Evolutionary conservation across 192 early-diverging fungal species (phyloP).

Genomic region (Chytriomyces hyalinus): DNA sequence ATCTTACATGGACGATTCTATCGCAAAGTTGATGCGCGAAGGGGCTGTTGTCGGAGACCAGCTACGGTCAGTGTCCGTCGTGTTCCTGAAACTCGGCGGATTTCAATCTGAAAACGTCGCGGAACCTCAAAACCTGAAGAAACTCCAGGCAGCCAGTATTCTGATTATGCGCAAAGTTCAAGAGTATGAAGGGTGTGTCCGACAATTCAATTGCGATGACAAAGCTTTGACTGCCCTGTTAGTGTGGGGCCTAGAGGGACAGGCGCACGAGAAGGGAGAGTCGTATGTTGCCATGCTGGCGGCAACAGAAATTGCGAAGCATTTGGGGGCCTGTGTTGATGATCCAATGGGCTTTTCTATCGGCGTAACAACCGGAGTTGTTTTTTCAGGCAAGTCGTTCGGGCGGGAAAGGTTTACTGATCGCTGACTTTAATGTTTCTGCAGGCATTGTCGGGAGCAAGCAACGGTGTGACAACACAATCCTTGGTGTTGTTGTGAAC

Average conservation of each 20-base stretch:
- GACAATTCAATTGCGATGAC: conserved; percentile 40
- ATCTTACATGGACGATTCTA: not conserved
- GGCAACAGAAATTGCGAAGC: conserved; percentile 11
- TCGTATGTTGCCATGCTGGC: conserved; percentile 7
- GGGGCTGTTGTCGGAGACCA: conserved; percentile 15
- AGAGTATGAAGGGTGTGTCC: conserved; percentile 22
- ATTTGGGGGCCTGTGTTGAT: not conserved
- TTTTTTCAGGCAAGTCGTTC: not conserved
- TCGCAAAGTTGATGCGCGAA: not conserved
- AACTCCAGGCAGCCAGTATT: not conserved
- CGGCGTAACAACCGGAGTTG: conserved; percentile 18
- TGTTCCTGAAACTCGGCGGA: conserved; percentile 27
- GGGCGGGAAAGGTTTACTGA: too few relatives aligned
- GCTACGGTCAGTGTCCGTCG: conserved; percentile 21
- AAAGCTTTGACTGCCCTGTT: conserved; percentile 33
- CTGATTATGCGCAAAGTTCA: conserved; percentile 16
- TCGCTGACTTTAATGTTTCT: too few relatives aligned
- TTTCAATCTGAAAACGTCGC: conserved; percentile 16
- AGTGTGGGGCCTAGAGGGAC: conserved; percentile 29
- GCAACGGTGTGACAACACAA: conserved; percentile 9
- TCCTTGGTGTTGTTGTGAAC: conserved; percentile 3
- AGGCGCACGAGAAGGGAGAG: conserved; percentile 35
- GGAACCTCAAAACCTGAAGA: conserved; percentile 12
- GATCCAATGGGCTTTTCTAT: conserved; percentile 1
- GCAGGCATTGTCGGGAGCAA: conserved; percentile 29